Conservation (phyloP, 1,284 basidiomycete species). For the Trametes versicolor region DNA sequence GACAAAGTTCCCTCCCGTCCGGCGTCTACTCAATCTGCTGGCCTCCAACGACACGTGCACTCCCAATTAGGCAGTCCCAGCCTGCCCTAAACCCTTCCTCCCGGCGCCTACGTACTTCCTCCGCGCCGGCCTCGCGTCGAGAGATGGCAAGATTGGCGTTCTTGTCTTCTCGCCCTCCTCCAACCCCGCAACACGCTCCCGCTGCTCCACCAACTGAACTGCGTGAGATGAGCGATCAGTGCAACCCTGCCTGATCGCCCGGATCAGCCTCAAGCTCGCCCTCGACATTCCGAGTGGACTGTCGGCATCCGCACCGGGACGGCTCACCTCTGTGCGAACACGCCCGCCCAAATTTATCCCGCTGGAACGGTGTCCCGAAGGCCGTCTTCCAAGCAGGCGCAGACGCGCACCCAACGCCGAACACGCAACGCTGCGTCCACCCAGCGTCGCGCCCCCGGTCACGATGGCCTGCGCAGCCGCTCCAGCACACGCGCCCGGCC, state of each 20-base stretch:
- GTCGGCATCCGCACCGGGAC: conserved; percentile 12
- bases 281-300: not conserved
- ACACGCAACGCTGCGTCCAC: not conserved
- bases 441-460: conserved; percentile 9
- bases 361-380: not conserved
- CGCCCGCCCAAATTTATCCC: not conserved
- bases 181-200: not conserved
- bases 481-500: conserved; percentile 4
- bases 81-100: conserved; percentile 27
- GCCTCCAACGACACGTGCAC: conserved; percentile 18
- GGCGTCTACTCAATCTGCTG: conserved; percentile 12
- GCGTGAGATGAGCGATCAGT: conserved; percentile 13
- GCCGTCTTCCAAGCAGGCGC: not conserved
- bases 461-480: conserved; percentile 3
- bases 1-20: not conserved
- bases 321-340: conserved; percentile 4
- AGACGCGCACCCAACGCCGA: not conserved
- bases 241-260: conserved; percentile 5
- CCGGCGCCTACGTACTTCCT: conserved; percentile 8
- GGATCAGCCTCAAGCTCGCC: conserved; percentile 7
- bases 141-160: conserved; percentile 24
- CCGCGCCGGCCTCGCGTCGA: not conserved
- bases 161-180: conserved; percentile 16
- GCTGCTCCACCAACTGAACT: conserved; percentile 3
- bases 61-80: not conserved